phyloP scores from a whole-genome alignment of 306 rosid genomes.

The Oemleria cerasiformis region DNA sequence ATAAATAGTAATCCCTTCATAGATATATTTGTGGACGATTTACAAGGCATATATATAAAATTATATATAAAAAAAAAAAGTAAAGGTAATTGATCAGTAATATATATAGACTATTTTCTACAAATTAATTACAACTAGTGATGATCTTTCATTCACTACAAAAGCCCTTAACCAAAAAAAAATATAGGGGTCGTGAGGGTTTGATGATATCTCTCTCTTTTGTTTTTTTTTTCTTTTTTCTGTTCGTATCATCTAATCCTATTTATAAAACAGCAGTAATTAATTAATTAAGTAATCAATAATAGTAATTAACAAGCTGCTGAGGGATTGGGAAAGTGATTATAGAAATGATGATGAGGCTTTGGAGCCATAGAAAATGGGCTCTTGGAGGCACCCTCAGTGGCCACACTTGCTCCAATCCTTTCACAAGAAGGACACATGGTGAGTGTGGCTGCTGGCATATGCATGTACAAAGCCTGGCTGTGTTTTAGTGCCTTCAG shows the following conservation, averaged over 20 bases:
- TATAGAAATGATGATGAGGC: slow-evolving; percentile 66
- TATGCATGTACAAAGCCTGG: slow-evolving; percentile 77
- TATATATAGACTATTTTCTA: slow-evolving; percentile 31
- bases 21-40: slow-evolving; percentile 34
- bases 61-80: slow-evolving; percentile 5
- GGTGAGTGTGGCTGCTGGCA: slow-evolving; percentile 84
- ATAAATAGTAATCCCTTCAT: slow-evolving; percentile 37
- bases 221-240: too few relatives aligned
- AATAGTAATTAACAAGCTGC: slow-evolving; percentile 63
- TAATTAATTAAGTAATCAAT: not conserved
- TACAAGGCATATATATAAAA: slow-evolving; percentile 37
- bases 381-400: slow-evolving; percentile 38
- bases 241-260: not conserved
- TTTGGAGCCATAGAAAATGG: slow-evolving; percentile 64
- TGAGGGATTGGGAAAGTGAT: slow-evolving; percentile 72
- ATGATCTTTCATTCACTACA: slow-evolving; percentile 24
- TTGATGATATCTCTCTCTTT: not conserved
- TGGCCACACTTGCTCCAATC: slow-evolving; percentile 38
- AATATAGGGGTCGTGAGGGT: slow-evolving; percentile 46
- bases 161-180: slow-evolving; percentile 59
- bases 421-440: slow-evolving; percentile 94
- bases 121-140: slow-evolving; percentile 50
- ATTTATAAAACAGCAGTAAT: not conserved
- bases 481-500: slow-evolving; percentile 64
- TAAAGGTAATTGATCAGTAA: slow-evolving; percentile 34